Evolutionary conservation across 345 rosid genomes (phyloP).

Genomic region (Salix caprea): DNA sequence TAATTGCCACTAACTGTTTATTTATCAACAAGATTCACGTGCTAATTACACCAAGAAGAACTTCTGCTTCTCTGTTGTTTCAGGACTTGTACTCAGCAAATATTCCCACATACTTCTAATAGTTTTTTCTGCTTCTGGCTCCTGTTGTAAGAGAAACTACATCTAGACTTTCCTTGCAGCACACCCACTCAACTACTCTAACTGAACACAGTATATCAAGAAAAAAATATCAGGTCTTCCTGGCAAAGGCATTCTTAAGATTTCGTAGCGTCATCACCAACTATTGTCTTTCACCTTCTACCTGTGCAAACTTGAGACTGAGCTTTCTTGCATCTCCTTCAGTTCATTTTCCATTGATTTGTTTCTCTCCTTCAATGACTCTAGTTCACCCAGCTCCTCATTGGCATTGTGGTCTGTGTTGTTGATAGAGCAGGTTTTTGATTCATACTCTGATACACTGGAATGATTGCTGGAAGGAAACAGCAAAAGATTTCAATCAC

Average conservation of each 20-base stretch:
- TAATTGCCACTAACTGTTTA: no score
- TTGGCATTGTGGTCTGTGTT: conserved; percentile 9
- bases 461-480: conserved; percentile 18
- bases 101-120: no score
- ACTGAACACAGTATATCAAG: conserved; percentile 33
- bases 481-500: background rate
- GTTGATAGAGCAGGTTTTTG: conserved; percentile 3
- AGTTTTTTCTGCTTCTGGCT: no score
- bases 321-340: conserved; percentile 89
- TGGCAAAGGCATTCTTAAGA: conserved; percentile 69
- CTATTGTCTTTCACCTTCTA: conserved; percentile 89
- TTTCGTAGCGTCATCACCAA: conserved; percentile 81
- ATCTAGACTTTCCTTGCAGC: background rate
- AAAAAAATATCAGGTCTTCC: conserved; percentile 36
- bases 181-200: conserved; percentile 22
- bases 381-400: conserved; percentile 39
- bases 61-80: no score
- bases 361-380: conserved; percentile 54
- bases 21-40: no score
- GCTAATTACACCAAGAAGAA: no score
- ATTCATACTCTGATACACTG: conserved; percentile 15
- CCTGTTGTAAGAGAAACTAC: background rate
- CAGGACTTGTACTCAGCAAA: no score
- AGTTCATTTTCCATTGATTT: conserved; percentile 71
- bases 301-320: conserved; percentile 89